Percentiles rank a stretch among this genome's conserved stretches.
Evolutionary conservation across 2,329 filamentous ascomycete species (phyloP).

Genomic region (Trichoderma sp.): DNA sequence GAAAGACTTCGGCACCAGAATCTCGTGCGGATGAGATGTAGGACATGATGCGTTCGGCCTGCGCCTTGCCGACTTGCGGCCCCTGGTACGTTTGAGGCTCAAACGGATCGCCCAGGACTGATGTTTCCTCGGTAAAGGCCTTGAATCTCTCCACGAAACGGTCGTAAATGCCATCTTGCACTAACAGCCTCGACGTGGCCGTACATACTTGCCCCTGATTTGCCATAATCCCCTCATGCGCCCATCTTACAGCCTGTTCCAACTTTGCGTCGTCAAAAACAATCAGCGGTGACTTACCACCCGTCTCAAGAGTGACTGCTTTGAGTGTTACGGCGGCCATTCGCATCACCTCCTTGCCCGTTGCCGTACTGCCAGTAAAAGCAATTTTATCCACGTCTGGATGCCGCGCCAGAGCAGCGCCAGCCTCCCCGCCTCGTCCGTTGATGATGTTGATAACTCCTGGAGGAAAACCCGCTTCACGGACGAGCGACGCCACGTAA

Average conservation of each 20-base stretch:
- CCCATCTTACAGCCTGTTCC: constrained; percentile 59
- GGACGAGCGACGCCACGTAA: constrained; percentile 61
- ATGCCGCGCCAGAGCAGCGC: constrained; percentile 63
- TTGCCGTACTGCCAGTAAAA: constrained; percentile 69
- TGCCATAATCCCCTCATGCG: constrained; percentile 45
- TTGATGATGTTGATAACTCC: constrained; percentile 72
- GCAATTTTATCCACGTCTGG: constrained; percentile 67
- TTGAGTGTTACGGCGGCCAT: constrained; percentile 59
- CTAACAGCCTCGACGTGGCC: constrained; percentile 57
- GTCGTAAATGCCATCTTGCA: constrained; percentile 57
- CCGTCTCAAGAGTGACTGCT: constrained; percentile 59
- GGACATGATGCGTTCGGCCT: constrained; percentile 62
- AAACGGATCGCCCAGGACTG: constrained; percentile 64
- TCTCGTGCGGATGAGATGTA: constrained; percentile 65
- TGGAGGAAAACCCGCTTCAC: constrained; percentile 69
- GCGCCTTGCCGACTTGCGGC: constrained; percentile 63
- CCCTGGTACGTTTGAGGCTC: constrained; percentile 63
- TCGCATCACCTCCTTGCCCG: constrained; percentile 69
- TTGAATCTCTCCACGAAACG: constrained; percentile 63
- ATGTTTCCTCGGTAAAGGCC: constrained; percentile 51
- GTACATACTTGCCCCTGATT: constrained; percentile 62
- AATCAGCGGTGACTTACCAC: constrained; percentile 59
- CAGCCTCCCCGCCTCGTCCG: constrained; percentile 62
- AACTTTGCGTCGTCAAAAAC: constrained; percentile 61
- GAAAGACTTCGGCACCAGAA: constrained; percentile 55